Conservation (phyloP, 257 asterid species). For the Gynochthodes officinalis region DNA sequence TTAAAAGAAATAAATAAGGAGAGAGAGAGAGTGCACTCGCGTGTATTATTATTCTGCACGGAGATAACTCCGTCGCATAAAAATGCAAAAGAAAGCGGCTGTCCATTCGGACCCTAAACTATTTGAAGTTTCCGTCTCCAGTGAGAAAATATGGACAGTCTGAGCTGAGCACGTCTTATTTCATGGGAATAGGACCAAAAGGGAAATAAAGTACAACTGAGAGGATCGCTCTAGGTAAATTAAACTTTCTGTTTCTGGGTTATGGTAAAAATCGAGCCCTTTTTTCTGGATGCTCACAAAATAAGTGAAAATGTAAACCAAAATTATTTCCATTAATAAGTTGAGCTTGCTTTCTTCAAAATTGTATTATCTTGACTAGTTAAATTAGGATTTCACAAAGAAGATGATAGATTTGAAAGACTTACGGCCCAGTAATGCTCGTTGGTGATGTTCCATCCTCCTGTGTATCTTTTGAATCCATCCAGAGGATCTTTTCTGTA, state of each 20-base stretch:
- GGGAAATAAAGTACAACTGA: not conserved
- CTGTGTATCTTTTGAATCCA: constrained; percentile 51
- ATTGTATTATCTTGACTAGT: too few species aligned
- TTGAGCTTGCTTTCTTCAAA: not conserved
- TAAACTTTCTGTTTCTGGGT: constrained; percentile 1
- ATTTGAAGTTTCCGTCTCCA: not conserved
- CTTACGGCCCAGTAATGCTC: constrained; percentile 94
- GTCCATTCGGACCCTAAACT: not conserved
- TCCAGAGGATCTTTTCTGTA: constrained; percentile 66
- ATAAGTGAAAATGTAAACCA: not conserved
- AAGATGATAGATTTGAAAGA: constrained; percentile 10
- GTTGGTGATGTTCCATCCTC: constrained; percentile 88
- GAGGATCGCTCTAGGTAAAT: not conserved
- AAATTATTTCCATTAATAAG: too few species aligned
- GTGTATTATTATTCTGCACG: not conserved
- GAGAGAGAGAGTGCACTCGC: not conserved
- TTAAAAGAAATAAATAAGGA: not conserved
- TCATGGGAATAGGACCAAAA: not conserved
- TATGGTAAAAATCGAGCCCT: not conserved
- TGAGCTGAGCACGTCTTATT: not conserved
- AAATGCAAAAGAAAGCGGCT: too few species aligned
- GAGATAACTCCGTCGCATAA: too few species aligned
- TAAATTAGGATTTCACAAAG: too few species aligned
- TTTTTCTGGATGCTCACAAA: not conserved
- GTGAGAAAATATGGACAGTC: not conserved